Percentiles rank a stretch among this genome's conserved stretches.
phyloP scores from a whole-genome alignment of 768 basidiomycete genomes.

The Agaricus blazei region DNA sequence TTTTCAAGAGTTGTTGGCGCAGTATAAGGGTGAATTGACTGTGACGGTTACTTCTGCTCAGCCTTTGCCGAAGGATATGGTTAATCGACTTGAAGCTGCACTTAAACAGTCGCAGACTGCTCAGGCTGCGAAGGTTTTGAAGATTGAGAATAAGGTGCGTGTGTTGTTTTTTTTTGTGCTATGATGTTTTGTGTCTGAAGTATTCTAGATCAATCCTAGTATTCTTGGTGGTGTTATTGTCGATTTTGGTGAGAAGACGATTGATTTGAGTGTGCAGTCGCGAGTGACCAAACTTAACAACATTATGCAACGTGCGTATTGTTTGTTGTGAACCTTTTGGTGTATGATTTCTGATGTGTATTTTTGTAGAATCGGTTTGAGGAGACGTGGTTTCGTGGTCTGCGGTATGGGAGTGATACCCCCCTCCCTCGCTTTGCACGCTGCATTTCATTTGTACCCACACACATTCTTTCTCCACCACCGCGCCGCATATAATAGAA shows the following conservation, averaged over 20 bases:
- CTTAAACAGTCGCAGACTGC: constrained; percentile 86
- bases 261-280: constrained; percentile 92
- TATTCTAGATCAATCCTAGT: constrained; percentile 77
- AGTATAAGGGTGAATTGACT: constrained; percentile 90
- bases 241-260: constrained; percentile 97
- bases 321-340: not conserved
- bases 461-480: constrained; percentile 3
- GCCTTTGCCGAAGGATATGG: constrained; percentile 72
- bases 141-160: constrained; percentile 86
- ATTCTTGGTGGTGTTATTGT: constrained; percentile 90
- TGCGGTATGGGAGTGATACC: not conserved
- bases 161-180: not conserved
- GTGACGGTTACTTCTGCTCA: constrained; percentile 87
- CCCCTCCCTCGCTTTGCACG: not conserved
- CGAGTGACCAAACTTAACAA: constrained; percentile 94
- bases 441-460: not conserved
- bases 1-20: constrained; percentile 84
- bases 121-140: constrained; percentile 81
- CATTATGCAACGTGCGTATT: constrained; percentile 68
- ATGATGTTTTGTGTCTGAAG: not conserved
- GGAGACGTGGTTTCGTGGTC: not conserved
- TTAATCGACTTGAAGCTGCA: constrained; percentile 73
- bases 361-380: constrained; percentile 8
- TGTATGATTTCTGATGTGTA: not conserved
- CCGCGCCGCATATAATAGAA: constrained; percentile 6